phyloP scores from a whole-genome alignment of 345 rosid species.

The Microthlaspi erraticum region DNA sequence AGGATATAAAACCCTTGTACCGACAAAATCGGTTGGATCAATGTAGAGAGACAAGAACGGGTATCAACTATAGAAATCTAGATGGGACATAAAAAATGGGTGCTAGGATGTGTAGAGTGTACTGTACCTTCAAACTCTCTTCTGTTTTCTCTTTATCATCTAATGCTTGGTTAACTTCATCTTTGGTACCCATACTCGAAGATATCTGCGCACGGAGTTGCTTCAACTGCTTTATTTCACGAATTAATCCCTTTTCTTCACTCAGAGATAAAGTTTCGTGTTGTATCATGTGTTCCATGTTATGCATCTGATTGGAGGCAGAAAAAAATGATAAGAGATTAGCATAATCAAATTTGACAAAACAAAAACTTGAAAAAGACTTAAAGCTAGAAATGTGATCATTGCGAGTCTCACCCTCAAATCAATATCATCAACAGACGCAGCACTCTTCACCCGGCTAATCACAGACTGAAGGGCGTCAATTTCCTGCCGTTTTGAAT shows the following conservation, averaged over 20 bases:
- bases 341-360: conserved; percentile 30
- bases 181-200: conserved; percentile 60
- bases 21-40: conserved; percentile 19
- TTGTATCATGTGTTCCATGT: conserved; percentile 68
- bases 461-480: conserved; percentile 64
- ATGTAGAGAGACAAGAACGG: conserved; percentile 8
- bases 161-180: conserved; percentile 63
- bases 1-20: conserved; percentile 24
- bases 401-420: conserved; percentile 51
- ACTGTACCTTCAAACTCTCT: conserved; percentile 73
- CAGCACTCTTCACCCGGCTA: conserved; percentile 56
- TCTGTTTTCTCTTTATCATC: conserved; percentile 69
- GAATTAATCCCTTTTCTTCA: conserved; percentile 77
- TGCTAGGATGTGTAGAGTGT: not conserved
- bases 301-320: conserved; percentile 58
- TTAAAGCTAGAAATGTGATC: conserved; percentile 22
- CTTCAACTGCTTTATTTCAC: conserved; percentile 72
- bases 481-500: conserved; percentile 69
- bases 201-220: conserved; percentile 61
- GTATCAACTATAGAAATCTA: conserved; percentile 25
- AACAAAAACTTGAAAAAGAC: not conserved
- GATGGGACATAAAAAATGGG: conserved; percentile 23
- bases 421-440: conserved; percentile 64
- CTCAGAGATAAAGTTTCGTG: conserved; percentile 72
- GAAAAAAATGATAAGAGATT: conserved; percentile 25